Base-by-base conservation (phyloP, 306 rosid species). In the Prunus salicina region DNA sequence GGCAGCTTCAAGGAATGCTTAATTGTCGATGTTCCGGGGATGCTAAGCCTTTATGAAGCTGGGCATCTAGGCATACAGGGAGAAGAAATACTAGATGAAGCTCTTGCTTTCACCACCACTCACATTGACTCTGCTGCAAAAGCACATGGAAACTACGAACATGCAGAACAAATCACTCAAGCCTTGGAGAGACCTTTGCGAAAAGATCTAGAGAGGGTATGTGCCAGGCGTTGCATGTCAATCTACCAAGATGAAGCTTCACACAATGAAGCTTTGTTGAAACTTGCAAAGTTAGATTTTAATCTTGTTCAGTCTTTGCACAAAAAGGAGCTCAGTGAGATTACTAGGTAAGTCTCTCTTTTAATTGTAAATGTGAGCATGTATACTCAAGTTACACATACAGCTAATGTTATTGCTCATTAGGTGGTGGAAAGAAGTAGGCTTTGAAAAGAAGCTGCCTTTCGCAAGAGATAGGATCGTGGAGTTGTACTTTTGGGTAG, bases 401-500 rank as follows among this genome's bases (percentile, higher is more conserved):
- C 8, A 56, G 1, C 27, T 20, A 10, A 20, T 56, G 12, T 20
- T 56, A 1, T 56, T 46, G 43, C 43, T 58, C 1, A 32, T 16
- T 47, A 83, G 88, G 77, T 90, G 92, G 92, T 90, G 95, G 92
- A 82, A 79, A 27, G 82, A 72, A n/a, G 78, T 88, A 30, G 79
- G 82, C 14, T 47, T 81, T 47, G 2, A 74, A 52, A 72, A 4
- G 13, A 78, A 67, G 30, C 78, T 81, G 8, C 74, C 89, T 0
- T 88, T 81, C 82, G 82, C 78, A 8, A 77, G 91, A 47, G 85
- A 88, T 45, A 83, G 91, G 67, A 46, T 88, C 12, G 83, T 84
- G 10, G 96, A 90, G 81, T 52, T 69, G 57, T 86, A 82, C 81
- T 83, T 88, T 34, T 88, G 87, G 96, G 45, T 53, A 30, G 5